Evolutionary conservation across 2,329 filamentous ascomycete genomes (phyloP), one percentile per base, ranked within the genome.

Genomic region (Trichoderma sp.): DNA sequence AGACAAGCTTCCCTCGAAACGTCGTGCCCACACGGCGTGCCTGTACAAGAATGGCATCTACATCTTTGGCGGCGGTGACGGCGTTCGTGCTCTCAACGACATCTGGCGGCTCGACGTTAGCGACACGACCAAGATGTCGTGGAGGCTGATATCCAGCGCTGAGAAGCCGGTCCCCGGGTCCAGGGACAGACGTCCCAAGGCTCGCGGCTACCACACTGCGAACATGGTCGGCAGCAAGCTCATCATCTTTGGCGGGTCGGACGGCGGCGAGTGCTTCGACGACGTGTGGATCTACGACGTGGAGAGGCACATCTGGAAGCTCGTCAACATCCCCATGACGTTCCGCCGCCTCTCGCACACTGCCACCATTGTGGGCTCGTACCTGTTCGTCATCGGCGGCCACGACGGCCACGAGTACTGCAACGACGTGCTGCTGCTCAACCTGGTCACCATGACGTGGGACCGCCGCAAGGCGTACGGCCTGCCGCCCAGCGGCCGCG

Each of bases 201-300:
- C 90, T 23, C 83, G 90, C 63, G 90, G 90, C 66, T 92, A 92
- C 78, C 90, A 92, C 79, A 92, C 90, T 5, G 90, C 90, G 74
- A 92, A 92, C 78, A 92, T 92, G 86, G 90, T 92, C 57, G 90
- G 90, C 74, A 87, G 86, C 80, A 92, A 92, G 81, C 86, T 92
- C 73, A 92, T 92, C 79, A 89, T 92, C 76, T 92, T 88, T 78
- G 90, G 90, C 50, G 90, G 90, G 39, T 91, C 88, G 3, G 90
- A 92, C 78, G 90, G 90, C 74, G 89, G 88, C 66, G 90, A 92
- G 80, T 92, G 90, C 80, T 92, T 92, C 81, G 87, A 90, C 78
- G 90, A 92, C 76, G 90, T 92, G 53, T 92, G 90, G 90, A 87
- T 92, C 34, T 92, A 91, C 81, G 90, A 92, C 77, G 87, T 92